Percentiles rank a stretch among this genome's conserved stretches.
These are phyloP conservation scores for Piromyces finnis DNA, from an alignment of 192 early-diverging fungal genomes.

Conservation along the genomic window DNA sequence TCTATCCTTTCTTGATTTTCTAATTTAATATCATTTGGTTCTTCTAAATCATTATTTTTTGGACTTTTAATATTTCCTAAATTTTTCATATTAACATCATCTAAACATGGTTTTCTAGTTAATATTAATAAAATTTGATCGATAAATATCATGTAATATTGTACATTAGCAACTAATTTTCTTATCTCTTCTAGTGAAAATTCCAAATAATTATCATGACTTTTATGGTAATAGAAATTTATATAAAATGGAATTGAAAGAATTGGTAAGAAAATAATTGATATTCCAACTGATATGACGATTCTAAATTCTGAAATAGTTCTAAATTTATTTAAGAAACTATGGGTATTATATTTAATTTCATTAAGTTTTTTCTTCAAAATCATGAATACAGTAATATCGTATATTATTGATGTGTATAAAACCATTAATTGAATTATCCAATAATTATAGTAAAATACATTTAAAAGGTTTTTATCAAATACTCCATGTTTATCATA, in stretches of 20 bases:
- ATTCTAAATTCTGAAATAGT: not conserved
- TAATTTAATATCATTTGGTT: too few relatives aligned
- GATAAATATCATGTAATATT: not conserved
- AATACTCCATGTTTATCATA: not conserved
- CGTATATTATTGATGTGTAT: not conserved
- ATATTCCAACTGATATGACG: not conserved
- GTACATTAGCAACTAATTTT: not conserved
- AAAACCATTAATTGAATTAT: too few relatives aligned
- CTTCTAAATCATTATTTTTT: too few relatives aligned
- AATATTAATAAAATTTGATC: not conserved
- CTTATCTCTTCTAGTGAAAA: not conserved
- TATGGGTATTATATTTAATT: not conserved
- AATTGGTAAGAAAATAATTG: not conserved
- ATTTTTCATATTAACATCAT: too few relatives aligned
- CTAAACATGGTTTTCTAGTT: too few relatives aligned
- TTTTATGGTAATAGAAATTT: not conserved
- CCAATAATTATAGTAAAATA: not conserved
- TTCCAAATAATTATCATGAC: not conserved
- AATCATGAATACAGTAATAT: not conserved
- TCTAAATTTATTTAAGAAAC: not conserved
- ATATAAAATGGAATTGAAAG: not conserved
- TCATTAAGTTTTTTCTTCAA: not conserved
- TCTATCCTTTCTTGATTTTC: too few relatives aligned
- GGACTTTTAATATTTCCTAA: too few relatives aligned
- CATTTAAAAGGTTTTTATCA: not conserved